Conservation (phyloP, 176 grass and related monocot genomes). For the Oryza brachyantha region DNA sequence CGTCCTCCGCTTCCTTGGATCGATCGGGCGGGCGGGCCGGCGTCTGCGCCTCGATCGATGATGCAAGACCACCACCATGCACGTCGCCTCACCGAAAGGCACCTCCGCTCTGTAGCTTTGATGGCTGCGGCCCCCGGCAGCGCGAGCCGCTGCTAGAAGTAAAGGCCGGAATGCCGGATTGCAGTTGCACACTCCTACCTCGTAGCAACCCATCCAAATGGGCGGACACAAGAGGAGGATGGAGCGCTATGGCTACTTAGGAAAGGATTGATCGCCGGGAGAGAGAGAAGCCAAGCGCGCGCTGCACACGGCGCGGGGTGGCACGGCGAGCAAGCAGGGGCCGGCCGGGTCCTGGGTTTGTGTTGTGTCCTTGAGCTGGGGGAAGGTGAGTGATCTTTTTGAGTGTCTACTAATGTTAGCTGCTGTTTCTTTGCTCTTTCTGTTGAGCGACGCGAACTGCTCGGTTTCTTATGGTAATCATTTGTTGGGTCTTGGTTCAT, state of each 20-base stretch:
- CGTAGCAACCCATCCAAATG: slow-evolving; percentile 7
- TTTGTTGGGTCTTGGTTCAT: background rate
- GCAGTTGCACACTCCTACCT: background rate
- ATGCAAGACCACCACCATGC: background rate
- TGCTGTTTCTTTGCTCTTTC: background rate
- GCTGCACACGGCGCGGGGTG: background rate
- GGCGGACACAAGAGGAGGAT: background rate
- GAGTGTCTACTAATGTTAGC: background rate
- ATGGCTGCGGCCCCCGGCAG: background rate
- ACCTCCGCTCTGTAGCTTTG: slow-evolving; percentile 21
- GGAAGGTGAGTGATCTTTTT: background rate
- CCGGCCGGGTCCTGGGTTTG: background rate
- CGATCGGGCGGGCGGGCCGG: no score
- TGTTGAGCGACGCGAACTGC: background rate
- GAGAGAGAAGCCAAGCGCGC: background rate
- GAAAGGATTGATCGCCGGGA: background rate
- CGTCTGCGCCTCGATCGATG: background rate
- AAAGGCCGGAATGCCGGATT: no score
- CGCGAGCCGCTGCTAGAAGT: background rate
- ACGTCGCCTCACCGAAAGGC: slow-evolving; percentile 26
- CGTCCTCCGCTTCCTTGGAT: background rate
- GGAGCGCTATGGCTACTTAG: background rate
- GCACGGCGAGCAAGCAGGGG: background rate
- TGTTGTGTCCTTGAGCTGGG: background rate
- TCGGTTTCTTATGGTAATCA: background rate